A percentile compares a stretch with the other conserved stretches of the same genome.
Conservation (phyloP, 2,329 filamentous ascomycete species). For the Colletotrichum godetiae region DNA sequence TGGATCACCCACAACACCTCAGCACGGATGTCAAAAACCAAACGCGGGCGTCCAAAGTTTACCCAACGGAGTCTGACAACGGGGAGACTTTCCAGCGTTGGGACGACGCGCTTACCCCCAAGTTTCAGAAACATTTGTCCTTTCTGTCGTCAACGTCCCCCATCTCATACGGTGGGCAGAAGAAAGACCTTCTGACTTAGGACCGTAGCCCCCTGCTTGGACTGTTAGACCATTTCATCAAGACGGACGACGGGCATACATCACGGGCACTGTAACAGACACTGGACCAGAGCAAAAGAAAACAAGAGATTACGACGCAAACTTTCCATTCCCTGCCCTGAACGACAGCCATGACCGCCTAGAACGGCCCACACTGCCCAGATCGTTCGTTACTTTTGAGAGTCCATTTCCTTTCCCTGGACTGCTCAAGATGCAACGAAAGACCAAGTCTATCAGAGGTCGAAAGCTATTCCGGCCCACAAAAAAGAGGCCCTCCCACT, state of each 20-base stretch:
- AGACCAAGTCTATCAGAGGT: slow-evolving; percentile 32
- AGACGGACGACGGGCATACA: not conserved
- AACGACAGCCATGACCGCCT: slow-evolving; percentile 26
- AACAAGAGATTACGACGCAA: slow-evolving; percentile 27
- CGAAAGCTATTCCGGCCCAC: slow-evolving; percentile 21
- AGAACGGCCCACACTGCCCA: slow-evolving; percentile 21
- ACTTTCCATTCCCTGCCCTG: slow-evolving; percentile 38
- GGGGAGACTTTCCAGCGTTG: slow-evolving; percentile 8
- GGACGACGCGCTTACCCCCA: not conserved
- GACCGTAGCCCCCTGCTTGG: too few species aligned
- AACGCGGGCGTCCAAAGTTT: not conserved
- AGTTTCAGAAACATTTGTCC: not conserved
- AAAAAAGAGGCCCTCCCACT: slow-evolving; percentile 28
- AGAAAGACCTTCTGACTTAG: too few species aligned
- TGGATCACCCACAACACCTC: too few species aligned
- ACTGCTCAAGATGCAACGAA: slow-evolving; percentile 12
- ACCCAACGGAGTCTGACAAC: not conserved
- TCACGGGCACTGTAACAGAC: not conserved
- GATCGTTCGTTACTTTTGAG: slow-evolving; percentile 8
- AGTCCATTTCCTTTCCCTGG: not conserved
- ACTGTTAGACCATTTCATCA: too few species aligned
- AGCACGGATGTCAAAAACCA: too few species aligned
- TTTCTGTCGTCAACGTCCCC: not conserved
- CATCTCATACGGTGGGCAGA: too few species aligned
- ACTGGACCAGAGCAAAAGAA: not conserved